These are phyloP conservation scores for Suillus subluteus DNA, from an alignment of 768 basidiomycete species.

Conservation along the genomic window DNA sequence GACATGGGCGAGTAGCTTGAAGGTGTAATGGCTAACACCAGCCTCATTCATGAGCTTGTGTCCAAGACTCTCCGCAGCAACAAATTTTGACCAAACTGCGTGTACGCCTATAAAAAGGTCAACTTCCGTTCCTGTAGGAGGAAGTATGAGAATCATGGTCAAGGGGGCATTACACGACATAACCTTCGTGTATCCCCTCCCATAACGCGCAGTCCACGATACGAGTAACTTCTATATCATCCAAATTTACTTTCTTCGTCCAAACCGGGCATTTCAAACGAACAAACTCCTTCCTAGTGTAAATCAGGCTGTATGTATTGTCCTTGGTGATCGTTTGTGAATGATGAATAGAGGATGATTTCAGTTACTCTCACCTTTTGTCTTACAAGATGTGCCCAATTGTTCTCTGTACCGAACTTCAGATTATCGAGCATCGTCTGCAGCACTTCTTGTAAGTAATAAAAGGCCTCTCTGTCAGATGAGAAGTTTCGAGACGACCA, in stretches of 20 bases:
- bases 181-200: constrained; percentile 36
- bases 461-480: constrained; percentile 27
- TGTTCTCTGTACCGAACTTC: constrained; percentile 33
- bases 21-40: constrained; percentile 33
- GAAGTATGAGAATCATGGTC: background rate
- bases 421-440: constrained; percentile 38
- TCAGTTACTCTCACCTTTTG: constrained; percentile 18
- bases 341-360: background rate
- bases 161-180: background rate
- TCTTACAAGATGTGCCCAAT: constrained; percentile 38
- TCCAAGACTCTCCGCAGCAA: constrained; percentile 31
- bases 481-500: background rate
- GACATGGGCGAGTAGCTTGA: constrained; percentile 32
- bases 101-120: constrained; percentile 33
- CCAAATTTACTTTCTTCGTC: constrained; percentile 38
- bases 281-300: constrained; percentile 27
- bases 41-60: constrained; percentile 34
- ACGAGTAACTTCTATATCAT: constrained; percentile 36
- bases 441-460: constrained; percentile 32
- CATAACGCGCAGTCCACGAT: constrained; percentile 23
- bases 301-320: constrained; percentile 29
- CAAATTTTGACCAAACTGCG: constrained; percentile 26
- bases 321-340: constrained; percentile 12
- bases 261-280: constrained; percentile 27
- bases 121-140: constrained; percentile 27